Percentiles rank a stretch among this genome's conserved stretches.
These are phyloP conservation scores for Ophiostoma angusticollis DNA, from an alignment of 2,329 filamentous ascomycete genomes.

Conservation along the genomic window DNA sequence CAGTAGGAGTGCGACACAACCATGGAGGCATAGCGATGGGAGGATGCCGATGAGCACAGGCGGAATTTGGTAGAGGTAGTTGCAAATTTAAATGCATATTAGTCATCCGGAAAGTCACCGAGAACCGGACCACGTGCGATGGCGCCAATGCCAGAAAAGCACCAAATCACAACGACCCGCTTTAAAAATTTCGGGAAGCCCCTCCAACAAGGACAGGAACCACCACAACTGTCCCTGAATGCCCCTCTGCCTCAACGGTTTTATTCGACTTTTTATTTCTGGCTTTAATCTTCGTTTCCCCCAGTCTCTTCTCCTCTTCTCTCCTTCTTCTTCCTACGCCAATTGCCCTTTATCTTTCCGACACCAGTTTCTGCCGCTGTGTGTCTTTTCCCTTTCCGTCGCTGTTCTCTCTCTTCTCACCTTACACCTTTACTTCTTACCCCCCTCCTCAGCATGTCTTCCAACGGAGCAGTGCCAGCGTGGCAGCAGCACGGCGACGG, in stretches of 20 bases:
- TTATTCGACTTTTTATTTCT: slow-evolving; percentile 4
- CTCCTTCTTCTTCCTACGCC: not conserved
- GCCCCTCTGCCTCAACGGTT: not conserved
- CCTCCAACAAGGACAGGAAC: slow-evolving; percentile 3
- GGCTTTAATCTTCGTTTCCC: not conserved
- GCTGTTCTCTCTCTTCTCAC: not conserved
- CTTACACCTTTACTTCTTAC: slow-evolving; percentile 1
- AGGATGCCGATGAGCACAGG: no score
- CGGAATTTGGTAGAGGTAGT: no score
- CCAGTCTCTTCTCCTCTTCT: not conserved
- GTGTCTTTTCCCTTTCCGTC: not conserved
- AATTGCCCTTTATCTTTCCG: not conserved
- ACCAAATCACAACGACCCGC: slow-evolving; percentile 2
- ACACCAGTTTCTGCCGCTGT: not conserved
- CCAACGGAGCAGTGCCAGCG: slow-evolving; percentile 21
- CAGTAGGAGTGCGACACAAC: no score
- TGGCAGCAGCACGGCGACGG: slow-evolving; percentile 46
- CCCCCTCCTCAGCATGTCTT: slow-evolving; percentile 23
- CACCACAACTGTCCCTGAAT: not conserved
- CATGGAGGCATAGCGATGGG: no score
- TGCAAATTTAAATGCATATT: no score
- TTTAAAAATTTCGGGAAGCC: slow-evolving; percentile 7
- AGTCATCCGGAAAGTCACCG: slow-evolving; percentile 6
- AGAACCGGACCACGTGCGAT: slow-evolving; percentile 10
- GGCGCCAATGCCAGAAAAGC: slow-evolving; percentile 5